These are phyloP conservation scores for Nothophaeocryptopus gaeumannii DNA, from an alignment of 2,329 filamentous ascomycete species.

Conservation along the genomic window DNA sequence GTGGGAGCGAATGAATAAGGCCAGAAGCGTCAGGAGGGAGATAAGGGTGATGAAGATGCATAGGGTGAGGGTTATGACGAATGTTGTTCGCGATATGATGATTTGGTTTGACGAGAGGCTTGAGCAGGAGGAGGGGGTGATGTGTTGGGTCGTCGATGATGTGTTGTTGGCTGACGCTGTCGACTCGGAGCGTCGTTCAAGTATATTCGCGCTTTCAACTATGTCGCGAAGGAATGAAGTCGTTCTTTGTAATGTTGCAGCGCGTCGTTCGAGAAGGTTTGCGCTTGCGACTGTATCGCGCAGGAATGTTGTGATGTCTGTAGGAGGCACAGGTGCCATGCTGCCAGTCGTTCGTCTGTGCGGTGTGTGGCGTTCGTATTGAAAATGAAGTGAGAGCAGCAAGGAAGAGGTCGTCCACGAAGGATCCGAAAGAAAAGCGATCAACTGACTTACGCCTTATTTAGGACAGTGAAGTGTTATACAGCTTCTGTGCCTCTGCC, in stretches of 20 bases:
- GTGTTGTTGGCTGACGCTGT: background rate
- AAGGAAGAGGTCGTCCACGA: background rate
- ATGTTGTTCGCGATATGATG: slow-evolving; percentile 25
- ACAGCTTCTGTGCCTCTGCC: too few relatives aligned
- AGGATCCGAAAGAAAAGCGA: too few relatives aligned
- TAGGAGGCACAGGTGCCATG: too few relatives aligned
- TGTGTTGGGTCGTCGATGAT: background rate
- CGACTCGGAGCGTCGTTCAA: too few relatives aligned
- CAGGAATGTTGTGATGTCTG: too few relatives aligned
- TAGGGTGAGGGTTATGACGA: slow-evolving; percentile 26
- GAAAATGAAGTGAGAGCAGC: slow-evolving; percentile 1
- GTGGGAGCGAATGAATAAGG: slow-evolving; percentile 20
- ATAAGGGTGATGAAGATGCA: slow-evolving; percentile 22
- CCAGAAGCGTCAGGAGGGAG: slow-evolving; percentile 21
- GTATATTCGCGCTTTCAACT: too few relatives aligned
- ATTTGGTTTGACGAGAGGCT: slow-evolving; percentile 18
- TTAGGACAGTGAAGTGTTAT: too few relatives aligned
- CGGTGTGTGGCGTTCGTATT: too few relatives aligned
- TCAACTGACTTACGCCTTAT: too few relatives aligned
- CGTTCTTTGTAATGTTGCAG: background rate
- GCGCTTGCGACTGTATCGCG: background rate
- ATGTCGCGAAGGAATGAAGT: too few relatives aligned
- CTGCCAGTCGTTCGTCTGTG: too few relatives aligned
- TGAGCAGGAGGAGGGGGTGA: slow-evolving; percentile 7
- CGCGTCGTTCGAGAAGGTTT: background rate